These are phyloP conservation scores for Boletus subparvulus DNA, from an alignment of 768 basidiomycete species.

Conservation along the genomic window DNA sequence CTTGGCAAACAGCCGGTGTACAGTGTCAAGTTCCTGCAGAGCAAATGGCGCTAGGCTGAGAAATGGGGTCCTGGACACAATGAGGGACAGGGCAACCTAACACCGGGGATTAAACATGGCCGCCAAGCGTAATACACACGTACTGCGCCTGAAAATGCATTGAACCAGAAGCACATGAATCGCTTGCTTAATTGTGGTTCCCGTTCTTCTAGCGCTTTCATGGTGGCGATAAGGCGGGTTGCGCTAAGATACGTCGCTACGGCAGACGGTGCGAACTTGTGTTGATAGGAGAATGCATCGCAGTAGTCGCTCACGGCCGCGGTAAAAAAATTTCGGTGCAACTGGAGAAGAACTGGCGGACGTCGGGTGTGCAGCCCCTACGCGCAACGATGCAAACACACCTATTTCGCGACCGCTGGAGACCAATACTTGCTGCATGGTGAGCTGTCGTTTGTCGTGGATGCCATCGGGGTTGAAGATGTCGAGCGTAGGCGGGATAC, in stretches of 20 bases:
- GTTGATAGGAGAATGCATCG: constrained; percentile 55
- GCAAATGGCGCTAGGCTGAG: constrained; percentile 58
- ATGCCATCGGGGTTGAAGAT: constrained; percentile 39
- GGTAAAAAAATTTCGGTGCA: constrained; percentile 68
- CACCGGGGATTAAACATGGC: constrained; percentile 1
- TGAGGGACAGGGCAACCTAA: constrained; percentile 63
- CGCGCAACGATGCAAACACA: constrained; percentile 29
- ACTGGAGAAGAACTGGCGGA: constrained; percentile 56
- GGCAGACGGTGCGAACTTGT: constrained; percentile 67
- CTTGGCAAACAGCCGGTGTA: constrained; percentile 54
- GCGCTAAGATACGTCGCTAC: constrained; percentile 66
- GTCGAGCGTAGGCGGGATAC: constrained; percentile 50
- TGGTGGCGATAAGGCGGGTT: constrained; percentile 54
- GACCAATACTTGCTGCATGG: constrained; percentile 65
- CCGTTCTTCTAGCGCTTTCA: constrained; percentile 55
- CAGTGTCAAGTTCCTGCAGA: constrained; percentile 58
- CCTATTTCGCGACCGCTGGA: constrained; percentile 64
- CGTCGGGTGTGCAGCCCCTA: not conserved
- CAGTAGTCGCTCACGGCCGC: constrained; percentile 53
- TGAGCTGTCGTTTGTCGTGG: constrained; percentile 48
- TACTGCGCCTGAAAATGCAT: constrained; percentile 70
- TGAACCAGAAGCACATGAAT: constrained; percentile 74
- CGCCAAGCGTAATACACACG: constrained; percentile 26
- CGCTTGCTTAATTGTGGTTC: constrained; percentile 62
- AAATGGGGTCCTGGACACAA: constrained; percentile 61